Conservation (phyloP, 2,329 filamentous ascomycete genomes). For the Exserohilum rostratum region DNA sequence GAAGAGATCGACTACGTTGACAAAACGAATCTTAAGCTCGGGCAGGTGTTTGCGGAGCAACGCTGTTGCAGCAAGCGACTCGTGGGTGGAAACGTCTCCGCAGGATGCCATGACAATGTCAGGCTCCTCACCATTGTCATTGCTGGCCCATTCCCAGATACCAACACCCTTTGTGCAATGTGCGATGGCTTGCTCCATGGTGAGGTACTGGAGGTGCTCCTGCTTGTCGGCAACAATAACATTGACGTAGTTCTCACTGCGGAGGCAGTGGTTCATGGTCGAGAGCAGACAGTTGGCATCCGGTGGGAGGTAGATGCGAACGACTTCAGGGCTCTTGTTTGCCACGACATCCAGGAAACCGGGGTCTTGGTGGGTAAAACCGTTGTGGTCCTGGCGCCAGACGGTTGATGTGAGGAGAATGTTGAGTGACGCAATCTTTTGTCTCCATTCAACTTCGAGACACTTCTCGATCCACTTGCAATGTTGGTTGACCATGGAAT, state of each 20-base stretch:
- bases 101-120: slow-evolving; percentile 79
- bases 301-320: slow-evolving; percentile 80
- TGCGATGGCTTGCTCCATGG: slow-evolving; percentile 72
- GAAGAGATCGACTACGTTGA: slow-evolving; percentile 83
- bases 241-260: slow-evolving; percentile 78
- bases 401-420: slow-evolving; percentile 79
- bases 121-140: slow-evolving; percentile 70
- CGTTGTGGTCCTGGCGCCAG: slow-evolving; percentile 84
- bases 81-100: slow-evolving; percentile 75
- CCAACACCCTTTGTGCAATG: slow-evolving; percentile 81
- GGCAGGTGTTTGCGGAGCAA: slow-evolving; percentile 74
- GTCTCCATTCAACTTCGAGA: slow-evolving; percentile 78
- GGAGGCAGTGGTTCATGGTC: slow-evolving; percentile 76
- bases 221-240: slow-evolving; percentile 82
- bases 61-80: slow-evolving; percentile 75
- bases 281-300: slow-evolving; percentile 80
- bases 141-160: slow-evolving; percentile 79
- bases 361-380: slow-evolving; percentile 81
- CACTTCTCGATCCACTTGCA: slow-evolving; percentile 87
- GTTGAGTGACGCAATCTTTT: slow-evolving; percentile 75
- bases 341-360: slow-evolving; percentile 78
- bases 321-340: slow-evolving; percentile 80
- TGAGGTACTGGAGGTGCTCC: slow-evolving; percentile 76
- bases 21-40: slow-evolving; percentile 75
- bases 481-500: slow-evolving; percentile 86